These are phyloP conservation scores for Saprolegnia parasitica DNA, from an alignment of 352 stramenopile genomes.

Conservation along the genomic window DNA sequence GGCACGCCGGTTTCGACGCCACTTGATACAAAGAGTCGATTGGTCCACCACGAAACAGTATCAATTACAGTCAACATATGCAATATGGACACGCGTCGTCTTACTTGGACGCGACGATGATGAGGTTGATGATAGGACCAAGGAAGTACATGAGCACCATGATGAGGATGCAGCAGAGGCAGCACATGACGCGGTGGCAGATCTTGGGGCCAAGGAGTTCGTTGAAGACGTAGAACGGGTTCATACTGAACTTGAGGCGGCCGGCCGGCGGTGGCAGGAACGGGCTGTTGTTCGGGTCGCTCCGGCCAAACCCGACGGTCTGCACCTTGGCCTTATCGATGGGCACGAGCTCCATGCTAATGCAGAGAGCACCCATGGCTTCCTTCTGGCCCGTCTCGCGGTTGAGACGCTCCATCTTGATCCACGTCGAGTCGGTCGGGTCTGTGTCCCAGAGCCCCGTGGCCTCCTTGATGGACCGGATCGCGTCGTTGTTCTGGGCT, in stretches of 20 bases:
- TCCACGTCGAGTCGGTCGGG: slow-evolving; percentile 75
- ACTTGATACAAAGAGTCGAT: too few species aligned
- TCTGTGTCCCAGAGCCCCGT: slow-evolving; percentile 82
- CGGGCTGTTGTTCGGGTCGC: slow-evolving; percentile 89
- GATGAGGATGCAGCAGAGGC: slow-evolving; percentile 78
- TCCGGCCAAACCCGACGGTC: slow-evolving; percentile 74
- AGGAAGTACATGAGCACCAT: slow-evolving; percentile 85
- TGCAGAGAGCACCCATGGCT: slow-evolving; percentile 81
- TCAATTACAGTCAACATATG: neutral
- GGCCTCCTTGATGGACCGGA: slow-evolving; percentile 79
- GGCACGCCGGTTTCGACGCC: too few species aligned
- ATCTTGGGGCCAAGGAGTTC: slow-evolving; percentile 84
- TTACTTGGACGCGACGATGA: slow-evolving; percentile 67
- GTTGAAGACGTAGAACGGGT: slow-evolving; percentile 88
- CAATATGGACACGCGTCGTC: neutral
- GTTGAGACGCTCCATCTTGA: slow-evolving; percentile 76
- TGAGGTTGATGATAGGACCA: slow-evolving; percentile 77
- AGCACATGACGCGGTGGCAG: slow-evolving; percentile 80
- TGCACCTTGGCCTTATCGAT: slow-evolving; percentile 77
- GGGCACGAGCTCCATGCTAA: slow-evolving; percentile 86
- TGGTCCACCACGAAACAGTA: neutral
- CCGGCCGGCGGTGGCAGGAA: slow-evolving; percentile 87
- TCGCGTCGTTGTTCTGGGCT: slow-evolving; percentile 63
- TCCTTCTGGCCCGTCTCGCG: slow-evolving; percentile 76
- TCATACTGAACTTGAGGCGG: slow-evolving; percentile 87